phyloP scores from a whole-genome alignment of 805 yeast genomes.

The Ogataea trehalophila region DNA sequence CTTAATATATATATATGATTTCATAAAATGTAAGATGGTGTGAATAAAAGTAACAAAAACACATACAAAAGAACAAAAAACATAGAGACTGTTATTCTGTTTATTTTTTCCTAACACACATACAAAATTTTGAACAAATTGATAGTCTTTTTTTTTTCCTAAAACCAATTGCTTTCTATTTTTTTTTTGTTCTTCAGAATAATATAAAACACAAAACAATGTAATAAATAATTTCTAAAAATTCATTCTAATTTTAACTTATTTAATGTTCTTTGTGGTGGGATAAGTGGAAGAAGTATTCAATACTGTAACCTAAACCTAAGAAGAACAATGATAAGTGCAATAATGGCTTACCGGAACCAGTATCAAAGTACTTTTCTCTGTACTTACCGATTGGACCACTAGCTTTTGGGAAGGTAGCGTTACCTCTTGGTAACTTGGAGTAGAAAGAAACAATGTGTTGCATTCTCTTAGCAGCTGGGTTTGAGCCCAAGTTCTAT shows the following conservation, averaged over 20 bases:
- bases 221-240: not conserved
- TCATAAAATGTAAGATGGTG: not conserved
- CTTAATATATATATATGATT: too few relatives aligned
- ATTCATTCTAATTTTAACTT: not conserved
- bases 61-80: too few relatives aligned
- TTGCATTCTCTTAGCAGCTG: conserved; percentile 95
- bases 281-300: conserved; percentile 86
- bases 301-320: conserved; percentile 81
- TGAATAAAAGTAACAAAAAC: too few relatives aligned
- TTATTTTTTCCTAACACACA: too few relatives aligned
- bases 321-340: conserved; percentile 70
- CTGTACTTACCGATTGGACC: conserved; percentile 73
- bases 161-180: too few relatives aligned
- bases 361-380: conserved; percentile 81
- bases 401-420: conserved; percentile 66
- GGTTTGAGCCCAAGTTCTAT: conserved; percentile 88
- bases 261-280: conserved; percentile 49
- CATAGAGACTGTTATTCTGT: too few relatives aligned
- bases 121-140: too few relatives aligned
- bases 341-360: conserved; percentile 76
- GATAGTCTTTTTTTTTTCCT: too few relatives aligned
- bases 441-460: conserved; percentile 94
- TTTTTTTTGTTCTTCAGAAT: too few relatives aligned
- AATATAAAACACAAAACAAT: too few relatives aligned
- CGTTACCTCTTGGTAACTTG: conserved; percentile 90